Conservation (phyloP, 176 grass and related monocot species). For the Pontederia paniculata region DNA sequence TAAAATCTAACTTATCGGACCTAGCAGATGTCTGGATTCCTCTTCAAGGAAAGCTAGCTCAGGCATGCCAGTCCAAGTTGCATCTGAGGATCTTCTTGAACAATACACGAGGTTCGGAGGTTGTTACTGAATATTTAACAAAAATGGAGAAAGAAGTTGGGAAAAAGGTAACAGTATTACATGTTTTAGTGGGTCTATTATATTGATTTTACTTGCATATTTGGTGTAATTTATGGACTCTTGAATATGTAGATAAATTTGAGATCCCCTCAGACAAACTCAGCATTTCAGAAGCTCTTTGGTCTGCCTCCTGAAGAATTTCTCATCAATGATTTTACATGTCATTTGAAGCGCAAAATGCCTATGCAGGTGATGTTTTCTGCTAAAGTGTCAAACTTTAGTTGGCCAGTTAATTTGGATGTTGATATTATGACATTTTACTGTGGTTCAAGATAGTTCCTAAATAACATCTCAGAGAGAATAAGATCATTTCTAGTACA, state of each 20-base stretch:
- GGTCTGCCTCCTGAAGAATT: slow-evolving; percentile 79
- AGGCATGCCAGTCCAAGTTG: slow-evolving; percentile 77
- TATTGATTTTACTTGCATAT: neutral
- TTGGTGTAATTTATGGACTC: slow-evolving; percentile 10
- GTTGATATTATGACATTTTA: neutral
- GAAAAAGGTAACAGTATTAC: slow-evolving; percentile 47
- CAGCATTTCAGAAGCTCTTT: slow-evolving; percentile 82
- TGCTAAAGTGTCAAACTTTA: neutral
- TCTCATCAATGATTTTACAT: slow-evolving; percentile 98
- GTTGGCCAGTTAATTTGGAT: neutral
- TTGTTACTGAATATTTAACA: slow-evolving; percentile 58
- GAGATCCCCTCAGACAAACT: slow-evolving; percentile 75
- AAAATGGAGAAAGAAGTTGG: slow-evolving; percentile 96
- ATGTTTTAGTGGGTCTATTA: neutral
- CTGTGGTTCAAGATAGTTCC: neutral
- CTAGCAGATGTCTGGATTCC: slow-evolving; percentile 70
- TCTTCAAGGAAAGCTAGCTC: slow-evolving; percentile 78
- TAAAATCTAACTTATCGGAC: slow-evolving; percentile 68
- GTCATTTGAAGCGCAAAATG: slow-evolving; percentile 93
- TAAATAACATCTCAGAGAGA: no score
- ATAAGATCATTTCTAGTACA: no score
- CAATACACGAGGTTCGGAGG: slow-evolving; percentile 53
- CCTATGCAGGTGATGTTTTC: slow-evolving; percentile 46
- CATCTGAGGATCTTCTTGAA: slow-evolving; percentile 79
- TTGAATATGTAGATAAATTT: slow-evolving; percentile 55